A percentile compares a stretch with the other conserved stretches of the same genome.
phyloP scores from a whole-genome alignment of 2,329 filamentous ascomycete genomes.

The Aspergillus niger region DNA sequence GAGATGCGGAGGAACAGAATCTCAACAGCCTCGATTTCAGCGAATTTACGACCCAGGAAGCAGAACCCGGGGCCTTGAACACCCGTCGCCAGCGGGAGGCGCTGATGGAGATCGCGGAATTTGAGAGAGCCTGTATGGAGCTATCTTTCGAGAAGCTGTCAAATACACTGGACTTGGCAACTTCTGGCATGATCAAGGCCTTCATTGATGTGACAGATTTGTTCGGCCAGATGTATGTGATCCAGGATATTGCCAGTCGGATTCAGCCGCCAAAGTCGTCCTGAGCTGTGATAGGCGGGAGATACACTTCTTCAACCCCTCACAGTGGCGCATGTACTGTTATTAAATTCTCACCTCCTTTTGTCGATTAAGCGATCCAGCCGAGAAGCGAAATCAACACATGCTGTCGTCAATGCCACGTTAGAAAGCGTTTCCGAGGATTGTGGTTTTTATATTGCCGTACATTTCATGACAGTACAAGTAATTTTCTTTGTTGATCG shows the following conservation, averaged over 20 bases:
- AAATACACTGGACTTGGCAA: conserved; percentile 12
- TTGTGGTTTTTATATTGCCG: too few relatives aligned
- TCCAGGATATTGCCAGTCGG: conserved; percentile 29
- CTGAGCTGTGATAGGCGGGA: too few relatives aligned
- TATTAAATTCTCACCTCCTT: too few relatives aligned
- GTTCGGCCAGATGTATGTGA: conserved; percentile 41
- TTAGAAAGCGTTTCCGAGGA: too few relatives aligned
- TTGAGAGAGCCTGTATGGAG: conserved; percentile 28
- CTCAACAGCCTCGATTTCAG: conserved; percentile 39
- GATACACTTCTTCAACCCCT: too few relatives aligned
- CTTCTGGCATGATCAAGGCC: conserved; percentile 21
- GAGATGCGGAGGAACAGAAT: conserved; percentile 34
- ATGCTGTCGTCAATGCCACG: too few relatives aligned
- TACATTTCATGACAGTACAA: too few relatives aligned
- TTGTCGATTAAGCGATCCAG: too few relatives aligned
- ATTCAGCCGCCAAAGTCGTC: background rate
- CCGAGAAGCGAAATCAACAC: too few relatives aligned
- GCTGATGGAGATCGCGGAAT: conserved; percentile 30
- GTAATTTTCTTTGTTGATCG: too few relatives aligned
- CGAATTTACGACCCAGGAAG: conserved; percentile 25
- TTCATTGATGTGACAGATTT: conserved; percentile 40
- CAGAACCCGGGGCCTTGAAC: background rate
- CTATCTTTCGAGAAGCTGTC: conserved; percentile 16
- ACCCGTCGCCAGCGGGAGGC: background rate
- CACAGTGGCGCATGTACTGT: too few relatives aligned